Evolutionary conservation across 2,329 filamentous ascomycete genomes (phyloP), one percentile per base, ranked within the genome.

Genomic region (Fusarium sp.): DNA sequence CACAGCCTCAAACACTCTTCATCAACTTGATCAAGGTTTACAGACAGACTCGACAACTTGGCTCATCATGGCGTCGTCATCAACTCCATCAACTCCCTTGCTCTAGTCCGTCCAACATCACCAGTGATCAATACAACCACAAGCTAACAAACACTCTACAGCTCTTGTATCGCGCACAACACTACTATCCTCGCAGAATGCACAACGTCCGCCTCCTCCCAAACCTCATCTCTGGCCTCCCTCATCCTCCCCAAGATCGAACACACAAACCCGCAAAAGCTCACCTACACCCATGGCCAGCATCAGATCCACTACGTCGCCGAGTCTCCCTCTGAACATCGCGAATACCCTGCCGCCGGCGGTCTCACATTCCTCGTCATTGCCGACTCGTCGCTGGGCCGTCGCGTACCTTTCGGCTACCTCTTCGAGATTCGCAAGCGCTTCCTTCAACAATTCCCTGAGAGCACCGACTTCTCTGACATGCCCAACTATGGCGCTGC

Each of bases 281-380:
- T 97, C 70, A 98, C 95, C 54, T 97, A 97, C 83, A 96, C 93
- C 39, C 94, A 97, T 80, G 92, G 94, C 81, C 85, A 90, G 62
- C 90, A 96, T 79, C 93, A 96, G 84, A 96, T 98, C 79, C 95
- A 99, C 85, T 97, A 97, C 84, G 91, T 98, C 76, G 88, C 94
- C 75, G 92, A 96, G 76, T 89, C 93, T 1, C 90, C 93, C 11
- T 90, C 89, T 5, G 87, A 87, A 72, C 87, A 90, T 75, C 82
- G 82, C 57, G 75, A 71, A 74, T 83, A 80, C 73, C 84, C 84
- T 48, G 88, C 89, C 10, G 89, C 92, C 49, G 93, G 93, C 52
- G 92, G 94, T 2, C 87, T 99, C 37, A 97, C 94, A 45, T 99
- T 96, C 80, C 88, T 99, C 47, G 93, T 97, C 61, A 89, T 99